Percentiles rank a stretch among this genome's conserved stretches.
Conservation (phyloP, 305 asterid species). For the Nicotiana rustica region DNA sequence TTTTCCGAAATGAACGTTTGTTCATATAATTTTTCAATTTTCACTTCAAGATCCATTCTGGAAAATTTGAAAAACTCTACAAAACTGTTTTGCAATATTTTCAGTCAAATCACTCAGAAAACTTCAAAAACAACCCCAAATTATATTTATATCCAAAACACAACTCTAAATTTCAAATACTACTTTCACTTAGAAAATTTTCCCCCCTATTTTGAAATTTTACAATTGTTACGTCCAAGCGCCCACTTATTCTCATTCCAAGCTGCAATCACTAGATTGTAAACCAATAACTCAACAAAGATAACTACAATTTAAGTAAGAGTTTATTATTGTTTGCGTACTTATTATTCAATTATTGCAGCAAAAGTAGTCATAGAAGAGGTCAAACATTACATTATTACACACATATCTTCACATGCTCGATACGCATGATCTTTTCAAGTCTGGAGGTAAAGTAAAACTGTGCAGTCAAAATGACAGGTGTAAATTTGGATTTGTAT, state of each 20-base stretch:
- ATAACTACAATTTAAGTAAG: not conserved
- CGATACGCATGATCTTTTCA: not conserved
- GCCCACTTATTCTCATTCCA: not conserved
- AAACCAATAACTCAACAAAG: not conserved
- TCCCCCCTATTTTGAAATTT: too few relatives aligned
- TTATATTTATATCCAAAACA: too few relatives aligned
- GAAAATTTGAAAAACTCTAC: too few relatives aligned
- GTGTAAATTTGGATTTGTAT: not conserved
- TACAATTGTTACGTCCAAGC: too few relatives aligned
- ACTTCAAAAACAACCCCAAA: too few relatives aligned
- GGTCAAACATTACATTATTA: conserved; percentile 21
- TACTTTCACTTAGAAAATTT: too few relatives aligned
- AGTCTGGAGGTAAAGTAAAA: not conserved
- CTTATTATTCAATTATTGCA: conserved; percentile 10
- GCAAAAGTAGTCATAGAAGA: conserved; percentile 10
- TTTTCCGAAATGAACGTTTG: too few relatives aligned
- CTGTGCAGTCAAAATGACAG: not conserved
- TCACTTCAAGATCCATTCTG: too few relatives aligned
- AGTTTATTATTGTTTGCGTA: conserved; percentile 17
- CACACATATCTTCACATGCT: conserved; percentile 26
- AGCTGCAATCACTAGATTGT: not conserved
- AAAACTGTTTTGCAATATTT: too few relatives aligned
- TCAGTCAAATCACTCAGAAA: too few relatives aligned
- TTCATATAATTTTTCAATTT: too few relatives aligned
- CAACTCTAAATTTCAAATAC: too few relatives aligned